A percentile compares a stretch with the other conserved stretches of the same genome.
phyloP scores from a whole-genome alignment of 495 filamentous ascomycete genomes.

The Aspergillus asperescens region DNA sequence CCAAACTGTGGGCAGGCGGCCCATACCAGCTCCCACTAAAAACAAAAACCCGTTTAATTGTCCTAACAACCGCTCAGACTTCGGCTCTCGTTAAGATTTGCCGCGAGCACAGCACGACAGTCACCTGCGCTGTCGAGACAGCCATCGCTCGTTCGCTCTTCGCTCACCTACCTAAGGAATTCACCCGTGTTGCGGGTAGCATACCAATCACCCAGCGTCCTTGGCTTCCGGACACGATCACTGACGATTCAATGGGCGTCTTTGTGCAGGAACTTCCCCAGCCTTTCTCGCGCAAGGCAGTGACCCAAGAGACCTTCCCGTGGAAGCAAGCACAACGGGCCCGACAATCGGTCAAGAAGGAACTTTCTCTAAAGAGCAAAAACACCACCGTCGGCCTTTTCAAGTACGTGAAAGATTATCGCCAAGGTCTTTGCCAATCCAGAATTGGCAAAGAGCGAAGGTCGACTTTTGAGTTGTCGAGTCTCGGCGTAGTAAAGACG shows the following conservation, averaged over 20 bases:
- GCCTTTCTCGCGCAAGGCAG: conserved; percentile 8
- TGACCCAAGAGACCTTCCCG: conserved; percentile 18
- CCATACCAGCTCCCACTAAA: conserved; percentile 18
- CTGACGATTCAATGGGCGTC: conserved; percentile 36
- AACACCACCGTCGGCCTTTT: conserved; percentile 34
- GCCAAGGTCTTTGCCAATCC: conserved; percentile 25
- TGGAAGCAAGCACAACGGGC: conserved; percentile 39
- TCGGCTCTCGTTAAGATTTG: conserved; percentile 21
- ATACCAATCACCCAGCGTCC: conserved; percentile 31
- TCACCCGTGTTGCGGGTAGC: conserved; percentile 18
- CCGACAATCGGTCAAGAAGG: conserved; percentile 24
- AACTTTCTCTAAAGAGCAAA: conserved; percentile 27
- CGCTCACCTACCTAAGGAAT: conserved; percentile 21
- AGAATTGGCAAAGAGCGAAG: conserved; percentile 33
- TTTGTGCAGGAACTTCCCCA: conserved; percentile 29
- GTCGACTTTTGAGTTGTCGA: conserved; percentile 41
- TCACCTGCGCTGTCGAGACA: conserved; percentile 33
- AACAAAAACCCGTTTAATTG: conserved; percentile 18
- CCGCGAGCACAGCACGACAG: conserved; percentile 30
- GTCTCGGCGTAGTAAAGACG: conserved; percentile 33
- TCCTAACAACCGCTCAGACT: conserved; percentile 20
- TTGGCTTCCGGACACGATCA: conserved; percentile 31
- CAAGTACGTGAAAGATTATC: conserved; percentile 31
- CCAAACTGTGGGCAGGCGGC: conserved; percentile 25
- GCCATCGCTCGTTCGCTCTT: conserved; percentile 34